These are phyloP conservation scores for Chalaropsis ovoidea DNA, from an alignment of 2,329 filamentous ascomycete species.

Conservation along the genomic window DNA sequence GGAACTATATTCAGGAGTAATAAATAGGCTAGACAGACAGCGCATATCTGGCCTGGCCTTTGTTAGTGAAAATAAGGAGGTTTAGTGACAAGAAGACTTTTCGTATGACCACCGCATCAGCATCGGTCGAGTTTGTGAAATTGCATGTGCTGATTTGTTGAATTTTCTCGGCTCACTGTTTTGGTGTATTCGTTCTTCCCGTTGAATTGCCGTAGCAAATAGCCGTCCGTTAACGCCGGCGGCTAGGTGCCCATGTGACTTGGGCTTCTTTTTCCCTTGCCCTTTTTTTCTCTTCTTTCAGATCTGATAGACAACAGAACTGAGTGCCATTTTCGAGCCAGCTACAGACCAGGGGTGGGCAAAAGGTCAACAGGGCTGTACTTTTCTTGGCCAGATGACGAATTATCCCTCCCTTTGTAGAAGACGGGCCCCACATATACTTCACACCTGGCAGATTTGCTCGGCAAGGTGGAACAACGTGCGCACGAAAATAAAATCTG, in stretches of 20 bases:
- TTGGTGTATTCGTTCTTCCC: background rate
- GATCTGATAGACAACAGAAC: background rate
- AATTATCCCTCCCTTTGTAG: background rate
- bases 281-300: background rate
- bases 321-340: background rate
- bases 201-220: constrained; percentile 5
- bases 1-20: background rate
- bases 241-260: background rate
- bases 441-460: too few species aligned
- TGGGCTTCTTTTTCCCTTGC: background rate
- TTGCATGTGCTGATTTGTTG: constrained; percentile 9
- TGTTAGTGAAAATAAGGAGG: background rate
- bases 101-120: background rate
- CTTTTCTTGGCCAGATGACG: background rate
- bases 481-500: background rate
- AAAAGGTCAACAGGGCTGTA: background rate
- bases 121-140: background rate
- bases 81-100: background rate
- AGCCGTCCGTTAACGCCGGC: background rate
- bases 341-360: background rate
- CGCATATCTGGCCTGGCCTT: background rate
- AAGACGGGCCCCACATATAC: background rate
- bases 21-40: constrained; percentile 4
- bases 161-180: background rate
- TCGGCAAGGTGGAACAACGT: background rate